These are phyloP conservation scores for Polychaeton citri DNA, from an alignment of 2,329 filamentous ascomycete species.

Conservation along the genomic window DNA sequence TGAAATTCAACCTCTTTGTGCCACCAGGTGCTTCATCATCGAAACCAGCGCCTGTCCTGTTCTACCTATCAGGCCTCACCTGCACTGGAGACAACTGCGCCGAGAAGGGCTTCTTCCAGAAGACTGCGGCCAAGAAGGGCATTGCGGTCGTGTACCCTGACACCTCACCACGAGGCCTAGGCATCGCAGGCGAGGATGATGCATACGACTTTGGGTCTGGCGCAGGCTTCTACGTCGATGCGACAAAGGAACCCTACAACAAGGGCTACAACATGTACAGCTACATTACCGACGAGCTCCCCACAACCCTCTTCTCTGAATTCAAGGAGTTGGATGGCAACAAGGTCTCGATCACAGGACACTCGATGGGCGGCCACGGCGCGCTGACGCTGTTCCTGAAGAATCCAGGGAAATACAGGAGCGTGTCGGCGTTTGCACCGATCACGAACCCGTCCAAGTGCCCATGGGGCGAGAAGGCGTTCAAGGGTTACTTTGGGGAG, in stretches of 20 bases:
- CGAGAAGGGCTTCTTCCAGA: conserved; percentile 81
- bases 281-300: conserved; percentile 85
- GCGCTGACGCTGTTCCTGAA: conserved; percentile 85
- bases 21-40: conserved; percentile 54
- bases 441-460: conserved; percentile 76
- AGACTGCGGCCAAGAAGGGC: conserved; percentile 61
- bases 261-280: conserved; percentile 86
- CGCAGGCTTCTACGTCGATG: conserved; percentile 91
- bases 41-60: conserved; percentile 64
- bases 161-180: conserved; percentile 74
- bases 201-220: conserved; percentile 82
- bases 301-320: conserved; percentile 54
- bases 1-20: conserved; percentile 86
- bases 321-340: conserved; percentile 58
- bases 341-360: conserved; percentile 74
- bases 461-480: conserved; percentile 94
- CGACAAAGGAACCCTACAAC: conserved; percentile 59
- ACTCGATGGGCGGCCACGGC: conserved; percentile 96
- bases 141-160: conserved; percentile 94
- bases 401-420: conserved; percentile 80
- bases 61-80: conserved; percentile 89
- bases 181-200: conserved; percentile 74
- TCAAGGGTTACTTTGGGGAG: conserved; percentile 75
- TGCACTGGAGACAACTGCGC: conserved; percentile 77
- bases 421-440: conserved; percentile 79